These are phyloP conservation scores for Kokia cookei DNA, from an alignment of 441 rosid genomes.

Conservation along the genomic window DNA sequence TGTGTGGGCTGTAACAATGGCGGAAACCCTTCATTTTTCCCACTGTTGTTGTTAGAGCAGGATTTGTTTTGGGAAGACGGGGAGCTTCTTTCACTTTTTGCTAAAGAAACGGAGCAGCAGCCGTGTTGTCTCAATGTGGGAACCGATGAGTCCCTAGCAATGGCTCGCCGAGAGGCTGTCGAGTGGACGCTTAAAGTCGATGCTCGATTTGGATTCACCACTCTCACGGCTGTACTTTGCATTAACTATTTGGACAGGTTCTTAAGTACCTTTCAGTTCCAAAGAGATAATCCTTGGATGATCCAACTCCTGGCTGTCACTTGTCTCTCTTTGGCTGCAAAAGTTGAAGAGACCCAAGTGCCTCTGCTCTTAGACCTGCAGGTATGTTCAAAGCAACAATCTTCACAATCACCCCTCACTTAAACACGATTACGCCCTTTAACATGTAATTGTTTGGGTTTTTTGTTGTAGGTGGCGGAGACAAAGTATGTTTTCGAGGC, in stretches of 20 bases:
- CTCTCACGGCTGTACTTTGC: conserved; percentile 61
- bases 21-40: conserved; percentile 12
- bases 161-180: conserved; percentile 44
- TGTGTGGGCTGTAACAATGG: not conserved
- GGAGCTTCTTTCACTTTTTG: conserved; percentile 61
- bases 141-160: conserved; percentile 10
- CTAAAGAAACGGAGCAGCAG: conserved; percentile 38
- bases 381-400: conserved; percentile 28
- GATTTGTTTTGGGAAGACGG: conserved; percentile 77
- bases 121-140: conserved; percentile 2
- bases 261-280: conserved; percentile 36
- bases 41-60: conserved; percentile 39
- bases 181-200: conserved; percentile 51
- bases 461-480: conserved; percentile 54
- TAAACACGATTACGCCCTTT: not conserved
- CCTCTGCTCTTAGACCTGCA: conserved; percentile 84
- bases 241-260: conserved; percentile 78
- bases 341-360: conserved; percentile 86
- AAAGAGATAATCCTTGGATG: conserved; percentile 80
- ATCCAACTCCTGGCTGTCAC: conserved; percentile 79
- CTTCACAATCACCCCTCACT: not conserved
- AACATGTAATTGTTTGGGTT: not conserved
- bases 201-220: conserved; percentile 60
- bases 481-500: conserved; percentile 72
- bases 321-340: conserved; percentile 86